Evolutionary conservation across 1,284 basidiomycete genomes (phyloP).

Genomic region (Apiotrichum domesticum): DNA sequence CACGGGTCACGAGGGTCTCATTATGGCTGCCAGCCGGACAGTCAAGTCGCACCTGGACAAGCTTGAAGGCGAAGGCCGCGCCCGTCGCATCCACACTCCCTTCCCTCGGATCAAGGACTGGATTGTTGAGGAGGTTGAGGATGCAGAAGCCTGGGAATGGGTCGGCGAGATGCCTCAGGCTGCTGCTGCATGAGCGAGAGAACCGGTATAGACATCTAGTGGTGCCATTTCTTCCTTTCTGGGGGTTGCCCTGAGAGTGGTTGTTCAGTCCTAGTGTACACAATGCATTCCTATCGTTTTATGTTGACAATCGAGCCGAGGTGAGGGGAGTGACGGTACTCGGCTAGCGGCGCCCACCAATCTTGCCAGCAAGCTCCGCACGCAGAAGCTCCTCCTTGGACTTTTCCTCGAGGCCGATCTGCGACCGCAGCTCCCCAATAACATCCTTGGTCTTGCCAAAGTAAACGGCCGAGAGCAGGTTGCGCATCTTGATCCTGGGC

Average conservation of each 20-base stretch:
- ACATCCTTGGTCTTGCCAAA: constrained; percentile 97
- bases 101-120: constrained; percentile 23
- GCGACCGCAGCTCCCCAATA: constrained; percentile 79
- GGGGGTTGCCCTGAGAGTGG: background rate
- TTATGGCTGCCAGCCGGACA: constrained; percentile 28
- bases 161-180: constrained; percentile 3
- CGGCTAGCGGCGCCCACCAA: constrained; percentile 34
- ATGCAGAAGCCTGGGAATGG: constrained; percentile 32
- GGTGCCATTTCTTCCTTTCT: background rate
- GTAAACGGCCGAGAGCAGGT: constrained; percentile 92
- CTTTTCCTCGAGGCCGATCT: constrained; percentile 77
- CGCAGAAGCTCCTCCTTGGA: constrained; percentile 77
- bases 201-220: no score
- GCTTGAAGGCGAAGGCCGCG: constrained; percentile 57
- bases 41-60: constrained; percentile 32
- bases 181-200: no score
- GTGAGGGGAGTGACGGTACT: no score
- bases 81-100: constrained; percentile 35
- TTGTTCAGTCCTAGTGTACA: constrained; percentile 5
- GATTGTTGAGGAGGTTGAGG: constrained; percentile 18
- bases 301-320: no score
- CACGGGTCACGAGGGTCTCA: constrained; percentile 29
- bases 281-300: constrained; percentile 12
- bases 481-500: constrained; percentile 79
- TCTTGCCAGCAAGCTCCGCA: constrained; percentile 76